phyloP scores from a whole-genome alignment of 2,329 filamentous ascomycete species.

The Dichotomopilus funicola region DNA sequence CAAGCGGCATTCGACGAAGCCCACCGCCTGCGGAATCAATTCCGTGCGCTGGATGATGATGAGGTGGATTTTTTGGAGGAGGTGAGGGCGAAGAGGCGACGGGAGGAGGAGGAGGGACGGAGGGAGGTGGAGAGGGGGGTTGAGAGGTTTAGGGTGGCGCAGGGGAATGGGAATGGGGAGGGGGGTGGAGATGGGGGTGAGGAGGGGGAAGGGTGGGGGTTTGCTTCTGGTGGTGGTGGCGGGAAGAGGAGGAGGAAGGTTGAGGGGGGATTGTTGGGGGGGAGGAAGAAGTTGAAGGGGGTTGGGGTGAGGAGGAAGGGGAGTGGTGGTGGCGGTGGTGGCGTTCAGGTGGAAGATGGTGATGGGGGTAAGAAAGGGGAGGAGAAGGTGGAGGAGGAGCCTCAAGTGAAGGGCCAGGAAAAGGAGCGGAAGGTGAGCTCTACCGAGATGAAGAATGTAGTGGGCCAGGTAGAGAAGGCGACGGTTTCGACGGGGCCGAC shows the following conservation, averaged over 20 bases:
- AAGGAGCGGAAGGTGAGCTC: background rate
- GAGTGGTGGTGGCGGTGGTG: slow-evolving; percentile 8
- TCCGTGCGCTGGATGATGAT: slow-evolving; percentile 69
- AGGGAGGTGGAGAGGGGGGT: slow-evolving; percentile 53
- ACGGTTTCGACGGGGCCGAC: background rate
- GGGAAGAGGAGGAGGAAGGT: slow-evolving; percentile 37
- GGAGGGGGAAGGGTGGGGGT: slow-evolving; percentile 15
- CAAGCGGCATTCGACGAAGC: slow-evolving; percentile 77
- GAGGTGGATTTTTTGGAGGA: slow-evolving; percentile 69
- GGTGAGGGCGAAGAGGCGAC: slow-evolving; percentile 42
- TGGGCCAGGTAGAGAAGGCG: background rate
- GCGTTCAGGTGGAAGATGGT: no score
- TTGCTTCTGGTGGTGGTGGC: slow-evolving; percentile 24
- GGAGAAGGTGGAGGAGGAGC: slow-evolving; percentile 11
- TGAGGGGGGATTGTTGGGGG: slow-evolving; percentile 1
- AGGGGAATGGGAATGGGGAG: slow-evolving; percentile 27
- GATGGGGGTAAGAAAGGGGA: slow-evolving; percentile 20
- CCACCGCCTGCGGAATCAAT: slow-evolving; percentile 66
- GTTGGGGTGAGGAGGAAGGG: slow-evolving; percentile 25
- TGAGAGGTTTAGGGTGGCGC: slow-evolving; percentile 47
- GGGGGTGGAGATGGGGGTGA: background rate
- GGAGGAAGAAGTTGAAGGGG: slow-evolving; percentile 11
- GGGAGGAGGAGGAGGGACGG: slow-evolving; percentile 48
- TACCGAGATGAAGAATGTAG: background rate
- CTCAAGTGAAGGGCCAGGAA: slow-evolving; percentile 8